Evolutionary conservation across 345 rosid genomes (phyloP), one percentile per base, ranked within the genome.

Genomic region (Eutrema heterophyllum): DNA sequence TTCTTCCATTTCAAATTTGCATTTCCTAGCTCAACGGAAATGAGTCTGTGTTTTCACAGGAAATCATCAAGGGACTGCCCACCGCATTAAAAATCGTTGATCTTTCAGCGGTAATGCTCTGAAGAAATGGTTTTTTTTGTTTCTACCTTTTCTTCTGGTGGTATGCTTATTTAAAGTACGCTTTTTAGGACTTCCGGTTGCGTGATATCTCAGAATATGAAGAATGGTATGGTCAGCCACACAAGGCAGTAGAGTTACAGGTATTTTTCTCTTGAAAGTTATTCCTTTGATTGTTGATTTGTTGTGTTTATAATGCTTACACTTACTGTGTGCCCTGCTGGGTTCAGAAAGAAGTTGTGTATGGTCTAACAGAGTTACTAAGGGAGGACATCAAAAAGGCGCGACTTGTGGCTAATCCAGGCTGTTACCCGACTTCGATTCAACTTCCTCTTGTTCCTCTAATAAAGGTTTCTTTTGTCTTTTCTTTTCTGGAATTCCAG

Each of bases 141-240:
- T 30, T 30, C 1, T 2, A 0, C 9, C 7, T 13, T 44, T 21
- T 58, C 32, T 43, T 12, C 29, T 10, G 4, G 55, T 56, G 40
- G 65, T 52, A 45, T 71, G 69, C 52, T 78, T 18, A 62, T 71
- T 9, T 50, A 41, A 51, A 38, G 41, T 49, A 6, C 36, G 10
- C 39, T 7, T 53, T 73, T 72, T 45, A 89, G 93, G 96, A 88
- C 82, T 91, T 93, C 49, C 88, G 96, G 53, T 77, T 93, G 56
- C 86, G 82, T 33, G 79, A 89, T 78, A 74, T 87, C 67, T 79
- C 90, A 32, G 95, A 86, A 62, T 89, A 94, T 70, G 93, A 94
- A 87, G 87, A 92, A 79, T 96, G 99, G 98, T 96, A 96, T 86
- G 98, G 97, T 77, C 97, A 90, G 74, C 88, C 96, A 41, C 98